Conservation (phyloP, 2,329 filamentous ascomycete genomes). For the Ceratocystis harringtonii region DNA sequence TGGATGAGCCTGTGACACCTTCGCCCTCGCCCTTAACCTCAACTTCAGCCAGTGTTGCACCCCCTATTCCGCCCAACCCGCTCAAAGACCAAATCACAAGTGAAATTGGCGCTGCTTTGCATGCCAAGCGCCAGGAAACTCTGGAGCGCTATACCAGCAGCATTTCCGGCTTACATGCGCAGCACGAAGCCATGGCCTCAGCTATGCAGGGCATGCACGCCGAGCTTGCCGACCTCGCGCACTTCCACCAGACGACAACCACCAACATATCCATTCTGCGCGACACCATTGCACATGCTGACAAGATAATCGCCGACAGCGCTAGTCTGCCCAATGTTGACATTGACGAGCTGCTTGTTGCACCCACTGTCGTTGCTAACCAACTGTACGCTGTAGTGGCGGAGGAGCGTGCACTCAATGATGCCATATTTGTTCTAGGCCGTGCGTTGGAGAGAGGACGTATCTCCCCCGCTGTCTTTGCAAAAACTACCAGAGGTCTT, state of each 20-base stretch:
- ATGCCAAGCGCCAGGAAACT: slow-evolving; percentile 52
- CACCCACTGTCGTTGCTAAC: slow-evolving; percentile 80
- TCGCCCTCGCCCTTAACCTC: slow-evolving; percentile 34
- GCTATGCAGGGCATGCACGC: slow-evolving; percentile 55
- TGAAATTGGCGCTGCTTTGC: slow-evolving; percentile 57
- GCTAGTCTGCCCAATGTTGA: slow-evolving; percentile 53
- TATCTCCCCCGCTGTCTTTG: slow-evolving; percentile 57
- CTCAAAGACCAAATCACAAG: slow-evolving; percentile 79
- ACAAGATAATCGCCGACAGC: slow-evolving; percentile 61
- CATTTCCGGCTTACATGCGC: slow-evolving; percentile 60
- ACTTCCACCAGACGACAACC: slow-evolving; percentile 54
- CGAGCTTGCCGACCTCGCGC: slow-evolving; percentile 56
- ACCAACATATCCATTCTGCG: slow-evolving; percentile 68
- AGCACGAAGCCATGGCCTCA: slow-evolving; percentile 59
- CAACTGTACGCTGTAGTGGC: slow-evolving; percentile 82
- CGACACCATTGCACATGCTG: slow-evolving; percentile 62
- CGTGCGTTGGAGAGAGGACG: slow-evolving; percentile 59
- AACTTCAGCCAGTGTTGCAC: slow-evolving; percentile 31
- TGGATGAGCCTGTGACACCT: slow-evolving; percentile 43
- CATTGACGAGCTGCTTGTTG: slow-evolving; percentile 84
- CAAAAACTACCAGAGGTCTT: slow-evolving; percentile 59
- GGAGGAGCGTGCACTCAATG: slow-evolving; percentile 73
- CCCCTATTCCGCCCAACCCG: slow-evolving; percentile 86
- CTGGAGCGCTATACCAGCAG: slow-evolving; percentile 59
- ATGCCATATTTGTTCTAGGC: slow-evolving; percentile 72